These are phyloP conservation scores for Acacia confusa DNA, from an alignment of 306 rosid species.

Conservation along the genomic window DNA sequence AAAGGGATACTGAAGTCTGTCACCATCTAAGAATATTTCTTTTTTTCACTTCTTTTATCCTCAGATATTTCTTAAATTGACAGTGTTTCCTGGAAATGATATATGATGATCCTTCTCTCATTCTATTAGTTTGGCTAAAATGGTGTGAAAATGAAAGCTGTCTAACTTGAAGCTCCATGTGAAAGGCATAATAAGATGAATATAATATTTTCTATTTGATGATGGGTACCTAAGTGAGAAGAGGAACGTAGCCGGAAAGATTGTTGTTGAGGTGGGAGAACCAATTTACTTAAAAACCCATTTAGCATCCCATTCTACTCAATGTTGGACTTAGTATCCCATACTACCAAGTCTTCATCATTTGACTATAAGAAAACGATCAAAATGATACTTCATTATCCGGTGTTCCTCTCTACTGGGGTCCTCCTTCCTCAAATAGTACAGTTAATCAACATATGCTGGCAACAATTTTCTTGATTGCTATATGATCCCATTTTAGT, in stretches of 20 bases:
- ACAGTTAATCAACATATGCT: background rate
- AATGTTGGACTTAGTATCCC: no score
- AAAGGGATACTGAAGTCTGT: background rate
- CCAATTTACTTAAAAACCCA: no score
- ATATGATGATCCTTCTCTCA: background rate
- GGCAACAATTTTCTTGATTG: background rate
- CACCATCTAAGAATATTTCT: background rate
- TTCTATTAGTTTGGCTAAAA: background rate
- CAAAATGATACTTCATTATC: background rate
- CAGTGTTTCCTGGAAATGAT: background rate
- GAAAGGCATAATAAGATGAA: background rate
- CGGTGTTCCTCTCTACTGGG: background rate
- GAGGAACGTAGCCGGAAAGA: no score
- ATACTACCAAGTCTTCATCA: no score
- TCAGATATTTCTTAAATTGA: conserved; percentile 24
- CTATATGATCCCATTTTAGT: background rate
- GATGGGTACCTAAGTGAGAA: background rate
- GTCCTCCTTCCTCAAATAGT: background rate
- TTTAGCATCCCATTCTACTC: no score
- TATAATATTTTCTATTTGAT: background rate
- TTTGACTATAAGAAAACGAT: background rate
- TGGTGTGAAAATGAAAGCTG: no score
- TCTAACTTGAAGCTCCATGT: background rate
- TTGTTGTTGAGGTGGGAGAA: no score
- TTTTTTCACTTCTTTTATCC: background rate